These are phyloP conservation scores for Planoprotostelium fungivorum DNA, from an alignment of 78 protist genomes.

Conservation along the genomic window DNA sequence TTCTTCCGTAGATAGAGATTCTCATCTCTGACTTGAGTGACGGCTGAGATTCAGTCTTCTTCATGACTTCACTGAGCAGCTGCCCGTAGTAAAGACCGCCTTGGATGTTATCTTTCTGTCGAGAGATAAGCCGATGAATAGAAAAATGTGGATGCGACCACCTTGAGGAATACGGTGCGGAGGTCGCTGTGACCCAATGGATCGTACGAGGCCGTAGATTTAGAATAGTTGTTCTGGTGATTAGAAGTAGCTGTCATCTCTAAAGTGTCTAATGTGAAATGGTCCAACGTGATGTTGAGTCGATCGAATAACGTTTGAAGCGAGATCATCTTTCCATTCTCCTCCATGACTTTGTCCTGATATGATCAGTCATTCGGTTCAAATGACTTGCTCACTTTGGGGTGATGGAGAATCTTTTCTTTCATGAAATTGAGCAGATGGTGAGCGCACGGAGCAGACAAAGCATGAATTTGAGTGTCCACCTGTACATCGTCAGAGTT, in stretches of 20 bases:
- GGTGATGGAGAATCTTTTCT: constrained; percentile 48
- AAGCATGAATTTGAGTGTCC: constrained; percentile 94
- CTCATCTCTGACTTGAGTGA: constrained; percentile 90
- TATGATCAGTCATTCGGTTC: background rate
- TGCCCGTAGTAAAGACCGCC: constrained; percentile 91
- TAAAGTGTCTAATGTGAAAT: constrained; percentile 86
- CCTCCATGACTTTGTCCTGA: background rate
- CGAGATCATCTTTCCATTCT: background rate
- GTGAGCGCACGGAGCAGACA: constrained; percentile 87
- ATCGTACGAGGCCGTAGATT: constrained; percentile 90
- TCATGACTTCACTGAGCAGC: constrained; percentile 83
- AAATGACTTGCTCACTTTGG: constrained; percentile 10
- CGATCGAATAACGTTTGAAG: constrained; percentile 71
- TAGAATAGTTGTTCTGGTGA: constrained; percentile 81
- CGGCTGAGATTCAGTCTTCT: constrained; percentile 67
- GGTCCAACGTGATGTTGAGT: constrained; percentile 42
- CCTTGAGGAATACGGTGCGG: constrained; percentile 91
- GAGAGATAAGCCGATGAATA: constrained; percentile 74
- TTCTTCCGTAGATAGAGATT: constrained; percentile 92
- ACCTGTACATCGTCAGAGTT: constrained; percentile 79
- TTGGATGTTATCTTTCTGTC: constrained; percentile 90
- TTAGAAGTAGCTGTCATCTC: constrained; percentile 54
- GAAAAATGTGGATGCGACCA: too few species aligned
- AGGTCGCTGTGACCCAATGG: constrained; percentile 80
- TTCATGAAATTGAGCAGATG: constrained; percentile 95